Percentiles rank a stretch among this genome's conserved stretches.
Evolutionary conservation across 371 early-diverging fungal species (phyloP).

Genomic region (Apophysomyces elegans): DNA sequence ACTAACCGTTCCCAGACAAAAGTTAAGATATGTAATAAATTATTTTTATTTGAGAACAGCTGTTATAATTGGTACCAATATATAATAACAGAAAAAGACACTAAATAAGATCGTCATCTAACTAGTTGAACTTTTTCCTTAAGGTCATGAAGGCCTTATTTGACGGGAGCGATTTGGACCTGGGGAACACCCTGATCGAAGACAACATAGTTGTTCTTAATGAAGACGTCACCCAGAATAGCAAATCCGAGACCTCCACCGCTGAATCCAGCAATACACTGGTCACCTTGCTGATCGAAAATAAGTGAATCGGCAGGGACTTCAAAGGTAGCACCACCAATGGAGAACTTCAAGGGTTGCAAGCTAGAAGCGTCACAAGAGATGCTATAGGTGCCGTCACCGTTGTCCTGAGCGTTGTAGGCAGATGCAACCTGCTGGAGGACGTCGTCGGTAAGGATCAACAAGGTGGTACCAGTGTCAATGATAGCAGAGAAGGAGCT

Average conservation of each 20-base stretch:
- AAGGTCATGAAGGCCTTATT: constrained; percentile 8
- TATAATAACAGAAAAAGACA: not conserved
- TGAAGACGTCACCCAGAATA: constrained; percentile 54
- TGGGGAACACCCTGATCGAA: constrained; percentile 26
- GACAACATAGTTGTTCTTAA: constrained; percentile 33
- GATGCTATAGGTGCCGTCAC: constrained; percentile 34
- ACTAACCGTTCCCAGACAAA: too few species aligned
- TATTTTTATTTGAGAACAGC: not conserved
- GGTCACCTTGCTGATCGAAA: constrained; percentile 15
- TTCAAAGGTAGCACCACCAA: constrained; percentile 21
- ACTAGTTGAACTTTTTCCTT: not conserved
- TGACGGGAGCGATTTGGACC: constrained; percentile 28
- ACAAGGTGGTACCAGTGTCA: constrained; percentile 68
- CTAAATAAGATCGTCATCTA: constrained; percentile 4
- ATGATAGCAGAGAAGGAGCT: constrained; percentile 41
- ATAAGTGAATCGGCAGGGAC: constrained; percentile 34
- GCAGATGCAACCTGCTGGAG: constrained; percentile 28
- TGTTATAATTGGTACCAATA: not conserved
- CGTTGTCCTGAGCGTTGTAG: constrained; percentile 26
- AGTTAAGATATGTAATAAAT: too few species aligned
- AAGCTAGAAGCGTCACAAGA: constrained; percentile 23
- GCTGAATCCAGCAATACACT: constrained; percentile 34
- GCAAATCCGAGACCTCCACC: constrained; percentile 24
- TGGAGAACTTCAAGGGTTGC: constrained; percentile 18
- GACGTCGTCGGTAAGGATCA: constrained; percentile 47